Evolutionary conservation across 768 basidiomycete genomes (phyloP).

Genomic region (Pholiota microspora): DNA sequence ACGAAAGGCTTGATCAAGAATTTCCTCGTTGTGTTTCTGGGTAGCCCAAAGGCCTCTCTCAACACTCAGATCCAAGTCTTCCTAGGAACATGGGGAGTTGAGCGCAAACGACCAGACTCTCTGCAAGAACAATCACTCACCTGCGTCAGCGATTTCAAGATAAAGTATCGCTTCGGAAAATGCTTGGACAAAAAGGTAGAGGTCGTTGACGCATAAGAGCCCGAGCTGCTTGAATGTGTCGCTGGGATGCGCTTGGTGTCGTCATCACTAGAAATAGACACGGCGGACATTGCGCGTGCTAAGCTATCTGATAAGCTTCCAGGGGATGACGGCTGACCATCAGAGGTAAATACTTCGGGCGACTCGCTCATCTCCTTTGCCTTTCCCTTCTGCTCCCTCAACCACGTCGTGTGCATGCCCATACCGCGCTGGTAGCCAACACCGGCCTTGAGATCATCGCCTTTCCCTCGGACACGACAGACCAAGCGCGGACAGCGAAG

Average conservation of each 20-base stretch:
- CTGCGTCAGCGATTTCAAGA: conserved; percentile 84
- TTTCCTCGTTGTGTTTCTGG: conserved; percentile 87
- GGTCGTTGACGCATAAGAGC: conserved; percentile 76
- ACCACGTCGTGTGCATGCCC: conserved; percentile 81
- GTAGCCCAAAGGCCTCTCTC: conserved; percentile 86
- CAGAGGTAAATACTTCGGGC: conserved; percentile 15
- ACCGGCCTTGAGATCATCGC: conserved; percentile 86
- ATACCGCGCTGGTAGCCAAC: conserved; percentile 89
- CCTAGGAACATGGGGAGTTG: conserved; percentile 36
- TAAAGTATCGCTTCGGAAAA: conserved; percentile 91
- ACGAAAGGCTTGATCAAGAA: conserved; percentile 91
- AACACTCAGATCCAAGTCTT: conserved; percentile 78
- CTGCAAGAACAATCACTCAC: conserved; percentile 35
- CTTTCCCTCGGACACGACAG: conserved; percentile 75
- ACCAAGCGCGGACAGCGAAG: conserved; percentile 74
- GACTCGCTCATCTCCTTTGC: conserved; percentile 19
- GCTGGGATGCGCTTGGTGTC: conserved; percentile 23
- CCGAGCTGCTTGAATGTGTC: conserved; percentile 55
- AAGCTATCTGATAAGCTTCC: conserved; percentile 26
- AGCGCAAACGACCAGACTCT: not conserved
- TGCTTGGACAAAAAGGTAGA: conserved; percentile 74
- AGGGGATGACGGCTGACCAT: conserved; percentile 20
- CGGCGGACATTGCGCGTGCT: conserved; percentile 22
- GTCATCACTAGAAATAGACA: conserved; percentile 43
- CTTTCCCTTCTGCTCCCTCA: conserved; percentile 54